Percentiles rank a stretch among this genome's conserved stretches.
Conservation (phyloP, 805 yeast species). For the Schwanniomyces vanrijiae region DNA sequence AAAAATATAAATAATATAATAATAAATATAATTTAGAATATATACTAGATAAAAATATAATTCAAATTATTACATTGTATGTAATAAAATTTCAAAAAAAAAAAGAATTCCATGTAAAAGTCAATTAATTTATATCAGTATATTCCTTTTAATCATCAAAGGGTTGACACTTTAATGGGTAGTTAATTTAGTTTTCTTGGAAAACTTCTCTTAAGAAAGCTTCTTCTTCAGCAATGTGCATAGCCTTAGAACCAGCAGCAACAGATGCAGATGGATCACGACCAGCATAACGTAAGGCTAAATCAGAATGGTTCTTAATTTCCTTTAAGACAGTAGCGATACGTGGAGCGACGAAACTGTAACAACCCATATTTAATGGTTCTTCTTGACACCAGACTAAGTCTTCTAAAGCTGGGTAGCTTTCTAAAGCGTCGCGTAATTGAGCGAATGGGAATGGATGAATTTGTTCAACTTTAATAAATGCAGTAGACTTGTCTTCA, state of each 20-base stretch:
- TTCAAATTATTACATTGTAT: neutral
- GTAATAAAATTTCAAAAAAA: neutral
- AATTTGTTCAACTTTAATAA: conserved; percentile 87
- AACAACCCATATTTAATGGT: conserved; percentile 96
- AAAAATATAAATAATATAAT: neutral
- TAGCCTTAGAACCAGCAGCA: conserved; percentile 93
- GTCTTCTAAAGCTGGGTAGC: conserved; percentile 82
- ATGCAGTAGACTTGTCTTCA: conserved; percentile 80
- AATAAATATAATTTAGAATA: neutral
- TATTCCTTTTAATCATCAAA: neutral
- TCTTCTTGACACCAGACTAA: conserved; percentile 98
- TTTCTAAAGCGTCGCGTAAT: conserved; percentile 76
- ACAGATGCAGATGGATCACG: conserved; percentile 98
- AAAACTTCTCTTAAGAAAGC: conserved; percentile 81
- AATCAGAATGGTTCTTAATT: conserved; percentile 64
- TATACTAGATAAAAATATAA: neutral
- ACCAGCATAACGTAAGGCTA: conserved; percentile 81
- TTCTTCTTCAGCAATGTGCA: conserved; percentile 87
- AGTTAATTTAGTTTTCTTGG: conserved; percentile 14
- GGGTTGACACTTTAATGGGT: neutral
- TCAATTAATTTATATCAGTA: neutral
- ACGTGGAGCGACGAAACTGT: conserved; percentile 82
- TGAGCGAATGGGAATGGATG: conserved; percentile 99
- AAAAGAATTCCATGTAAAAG: neutral
- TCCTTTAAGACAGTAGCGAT: conserved; percentile 71